phyloP scores from a whole-genome alignment of 176 grass and related monocot genomes.

The Olyra latifolia region DNA sequence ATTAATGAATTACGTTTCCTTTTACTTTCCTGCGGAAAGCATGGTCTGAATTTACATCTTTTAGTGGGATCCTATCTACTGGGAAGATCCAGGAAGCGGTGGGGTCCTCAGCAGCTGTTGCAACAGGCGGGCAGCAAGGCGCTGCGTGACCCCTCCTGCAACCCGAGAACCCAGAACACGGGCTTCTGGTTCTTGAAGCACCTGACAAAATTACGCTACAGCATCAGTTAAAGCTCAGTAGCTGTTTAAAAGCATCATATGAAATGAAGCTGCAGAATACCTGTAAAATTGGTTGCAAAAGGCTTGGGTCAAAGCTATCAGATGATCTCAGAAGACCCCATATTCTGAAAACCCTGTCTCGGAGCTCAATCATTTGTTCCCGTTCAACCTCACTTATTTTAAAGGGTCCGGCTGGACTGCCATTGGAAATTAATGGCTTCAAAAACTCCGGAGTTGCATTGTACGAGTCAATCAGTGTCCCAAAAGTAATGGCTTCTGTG shows the following conservation, averaged over 20 bases:
- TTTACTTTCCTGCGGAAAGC: conserved; percentile 35
- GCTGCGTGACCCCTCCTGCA: conserved; percentile 84
- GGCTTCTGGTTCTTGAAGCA: conserved; percentile 84
- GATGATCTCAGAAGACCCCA: conserved; percentile 87
- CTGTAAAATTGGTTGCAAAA: conserved; percentile 90
- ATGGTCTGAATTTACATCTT: conserved; percentile 57
- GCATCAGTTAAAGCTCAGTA: not conserved
- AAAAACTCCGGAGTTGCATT: conserved; percentile 65
- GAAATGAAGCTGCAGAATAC: conserved; percentile 38
- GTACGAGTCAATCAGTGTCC: conserved; percentile 73
- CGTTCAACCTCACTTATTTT: conserved; percentile 68
- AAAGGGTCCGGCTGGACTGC: conserved; percentile 58
- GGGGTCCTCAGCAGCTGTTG: conserved; percentile 74
- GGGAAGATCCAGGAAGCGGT: conserved; percentile 26
- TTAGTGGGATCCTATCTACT: conserved; percentile 32
- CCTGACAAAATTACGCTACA: conserved; percentile 38
- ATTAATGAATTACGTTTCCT: conserved; percentile 35
- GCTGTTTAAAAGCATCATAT: not conserved
- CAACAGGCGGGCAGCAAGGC: conserved; percentile 75
- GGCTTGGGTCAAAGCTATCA: conserved; percentile 85
- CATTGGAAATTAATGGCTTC: conserved; percentile 67
- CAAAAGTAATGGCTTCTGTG: conserved; percentile 80
- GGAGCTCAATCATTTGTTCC: conserved; percentile 73
- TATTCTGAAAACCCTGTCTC: conserved; percentile 80
- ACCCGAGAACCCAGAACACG: conserved; percentile 68